Percentiles rank a stretch among this genome's conserved stretches.
phyloP scores from a whole-genome alignment of 192 early-diverging fungal species.

The Coemansia sp. region DNA sequence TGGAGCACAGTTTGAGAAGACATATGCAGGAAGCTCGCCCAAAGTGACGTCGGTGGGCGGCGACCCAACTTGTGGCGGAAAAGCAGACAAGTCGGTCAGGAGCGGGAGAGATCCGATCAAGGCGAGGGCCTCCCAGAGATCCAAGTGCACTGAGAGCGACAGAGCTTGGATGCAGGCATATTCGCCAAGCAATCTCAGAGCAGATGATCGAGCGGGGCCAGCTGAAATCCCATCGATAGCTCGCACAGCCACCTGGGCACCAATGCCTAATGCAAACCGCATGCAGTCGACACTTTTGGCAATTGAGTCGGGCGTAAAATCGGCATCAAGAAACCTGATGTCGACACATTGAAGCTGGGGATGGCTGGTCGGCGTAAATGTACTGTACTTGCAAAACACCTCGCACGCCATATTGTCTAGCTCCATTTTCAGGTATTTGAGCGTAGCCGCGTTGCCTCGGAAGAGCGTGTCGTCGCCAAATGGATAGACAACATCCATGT shows the following conservation, averaged over 20 bases:
- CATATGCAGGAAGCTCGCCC: not conserved
- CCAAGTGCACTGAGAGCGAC: not conserved
- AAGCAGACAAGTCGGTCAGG: too few relatives aligned
- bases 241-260: not conserved
- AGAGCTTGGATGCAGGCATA: not conserved
- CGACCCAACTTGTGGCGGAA: too few relatives aligned
- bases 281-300: not conserved
- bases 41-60: too few relatives aligned
- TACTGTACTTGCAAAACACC: not conserved
- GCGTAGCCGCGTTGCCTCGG: conserved; percentile 1
- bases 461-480: conserved; percentile 3
- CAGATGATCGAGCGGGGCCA: not conserved
- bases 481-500: not conserved
- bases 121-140: not conserved
- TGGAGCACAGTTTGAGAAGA: not conserved
- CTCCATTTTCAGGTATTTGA: not conserved
- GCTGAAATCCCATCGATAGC: too few relatives aligned
- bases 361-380: conserved; percentile 1
- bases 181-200: not conserved
- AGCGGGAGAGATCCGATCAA: not conserved
- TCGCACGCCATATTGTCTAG: not conserved
- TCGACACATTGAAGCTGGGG: not conserved
- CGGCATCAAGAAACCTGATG: too few relatives aligned
- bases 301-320: not conserved
- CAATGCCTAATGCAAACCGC: not conserved